Conservation (phyloP, 2,329 filamentous ascomycete genomes). For the Cercospora citrullina region DNA sequence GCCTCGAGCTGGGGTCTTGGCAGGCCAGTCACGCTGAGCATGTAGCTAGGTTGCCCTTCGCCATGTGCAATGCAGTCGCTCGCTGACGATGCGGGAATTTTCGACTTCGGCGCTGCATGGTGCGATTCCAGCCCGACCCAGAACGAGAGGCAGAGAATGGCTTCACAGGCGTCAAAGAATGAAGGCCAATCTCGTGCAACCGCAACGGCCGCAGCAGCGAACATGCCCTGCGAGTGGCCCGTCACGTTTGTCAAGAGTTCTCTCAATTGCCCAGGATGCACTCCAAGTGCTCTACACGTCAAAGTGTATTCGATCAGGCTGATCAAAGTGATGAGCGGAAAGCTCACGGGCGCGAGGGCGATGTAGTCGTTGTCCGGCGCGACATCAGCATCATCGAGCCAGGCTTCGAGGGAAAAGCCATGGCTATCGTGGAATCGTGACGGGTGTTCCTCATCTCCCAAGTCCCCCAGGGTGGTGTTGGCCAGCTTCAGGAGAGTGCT, state of each 20-base stretch:
- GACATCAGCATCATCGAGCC: neutral
- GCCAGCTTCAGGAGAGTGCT: neutral
- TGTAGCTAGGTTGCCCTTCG: neutral
- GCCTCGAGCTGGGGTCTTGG: neutral
- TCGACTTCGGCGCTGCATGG: neutral
- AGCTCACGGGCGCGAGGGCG: neutral
- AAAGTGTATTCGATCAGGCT: neutral
- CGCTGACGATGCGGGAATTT: neutral
- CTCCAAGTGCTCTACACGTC: neutral
- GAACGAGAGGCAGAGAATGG: neutral
- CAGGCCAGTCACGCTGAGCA: neutral
- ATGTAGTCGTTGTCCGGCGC: neutral
- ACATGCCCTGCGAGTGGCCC: neutral
- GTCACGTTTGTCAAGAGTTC: neutral
- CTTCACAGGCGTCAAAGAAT: neutral
- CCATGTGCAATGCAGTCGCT: neutral
- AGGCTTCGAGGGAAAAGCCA: neutral
- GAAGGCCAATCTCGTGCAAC: neutral
- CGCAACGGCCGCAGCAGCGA: neutral
- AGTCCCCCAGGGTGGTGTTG: neutral
- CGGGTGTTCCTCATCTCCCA: neutral
- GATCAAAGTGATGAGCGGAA: neutral
- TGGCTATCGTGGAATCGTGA: neutral
- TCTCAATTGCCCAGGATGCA: neutral
- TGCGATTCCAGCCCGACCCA: neutral